Base-by-base conservation (phyloP, 768 basidiomycete genomes). In the Amanita molliuscula region DNA sequence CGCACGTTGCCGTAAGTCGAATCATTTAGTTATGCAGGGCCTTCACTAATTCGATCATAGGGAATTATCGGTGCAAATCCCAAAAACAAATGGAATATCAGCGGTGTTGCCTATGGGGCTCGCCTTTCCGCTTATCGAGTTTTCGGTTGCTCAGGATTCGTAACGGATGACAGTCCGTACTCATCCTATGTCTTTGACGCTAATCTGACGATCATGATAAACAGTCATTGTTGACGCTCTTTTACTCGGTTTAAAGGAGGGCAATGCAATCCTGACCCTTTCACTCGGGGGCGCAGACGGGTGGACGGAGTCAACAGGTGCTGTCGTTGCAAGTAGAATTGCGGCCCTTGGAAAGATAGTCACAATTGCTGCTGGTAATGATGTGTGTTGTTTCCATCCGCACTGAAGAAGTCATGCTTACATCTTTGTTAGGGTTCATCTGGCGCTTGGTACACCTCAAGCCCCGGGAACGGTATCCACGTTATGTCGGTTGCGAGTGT, bases 61-160 rank as follows among this genome's bases (percentile, higher is more conserved):
- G 84, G 81, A 10, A 82, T 84, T 57, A 73, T 84, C 48, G 82
- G 77, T 11, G 78, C 79, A 15, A 65, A 79, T 53, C 75, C 77
- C 1, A 73, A 66, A 41, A 86, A 84, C 58, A 58, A 61, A 31
- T 82, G 77, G 68, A 79, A 79, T 62, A 77, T 86, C 57, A 78
- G 76, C 43, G 86, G 86, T 48, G 83, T 84, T 35, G 84, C 85
- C 2, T 82, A 74, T 51, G 69, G 72, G 1, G 78, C 82, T 0
- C 72, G 72, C 2, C 62, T 84, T 33, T 72, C 66, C 3, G 59
- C 72, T 4, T 81, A 81, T 65, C 62, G 80, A 45, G 67, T 85
- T 7, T 84, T 83, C 57, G 78, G 79, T 2, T 87, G 86, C 59
- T 54, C 47, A 2, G 79, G 78, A 0, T 60, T 52, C 8, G 70